Percentiles rank a stretch among this genome's conserved stretches.
Evolutionary conservation across 805 yeast genomes (phyloP).

Genomic region (Ogataea naganishii): DNA sequence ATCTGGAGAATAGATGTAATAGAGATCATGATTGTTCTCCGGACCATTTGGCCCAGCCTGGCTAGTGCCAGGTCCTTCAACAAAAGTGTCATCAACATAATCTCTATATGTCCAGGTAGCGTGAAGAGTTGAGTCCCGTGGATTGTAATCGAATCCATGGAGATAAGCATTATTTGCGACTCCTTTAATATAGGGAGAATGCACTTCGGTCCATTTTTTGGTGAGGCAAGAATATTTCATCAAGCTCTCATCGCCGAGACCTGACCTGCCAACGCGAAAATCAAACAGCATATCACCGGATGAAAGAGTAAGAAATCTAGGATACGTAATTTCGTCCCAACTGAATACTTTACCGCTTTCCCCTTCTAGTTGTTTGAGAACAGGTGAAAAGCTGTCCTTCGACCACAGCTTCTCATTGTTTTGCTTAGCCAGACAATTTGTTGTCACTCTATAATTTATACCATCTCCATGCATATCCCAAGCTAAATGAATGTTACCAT

Average conservation of each 20-base stretch:
- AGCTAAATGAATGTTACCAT: constrained; percentile 12
- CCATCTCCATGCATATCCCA: constrained; percentile 16
- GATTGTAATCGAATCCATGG: constrained; percentile 10
- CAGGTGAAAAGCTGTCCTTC: background rate
- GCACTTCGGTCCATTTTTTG: constrained; percentile 7
- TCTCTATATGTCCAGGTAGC: constrained; percentile 14
- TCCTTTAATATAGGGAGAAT: constrained; percentile 8
- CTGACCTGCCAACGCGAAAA: constrained; percentile 12
- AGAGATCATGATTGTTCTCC: constrained; percentile 14
- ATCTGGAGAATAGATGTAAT: constrained; percentile 13
- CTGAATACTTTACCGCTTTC: constrained; percentile 1
- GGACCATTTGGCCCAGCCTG: constrained; percentile 17
- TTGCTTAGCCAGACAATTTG: background rate
- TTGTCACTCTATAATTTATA: constrained; percentile 10
- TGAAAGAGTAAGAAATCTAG: constrained; percentile 9
- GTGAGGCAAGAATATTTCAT: constrained; percentile 5
- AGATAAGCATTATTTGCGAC: constrained; percentile 12
- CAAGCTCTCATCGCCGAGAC: constrained; percentile 12
- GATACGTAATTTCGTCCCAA: constrained; percentile 10
- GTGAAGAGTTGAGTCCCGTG: constrained; percentile 4
- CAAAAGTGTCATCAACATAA: constrained; percentile 8
- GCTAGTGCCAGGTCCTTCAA: constrained; percentile 4
- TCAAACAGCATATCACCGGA: constrained; percentile 7
- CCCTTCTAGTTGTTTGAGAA: constrained; percentile 1
- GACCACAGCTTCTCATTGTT: background rate